Percentiles rank a stretch among this genome's conserved stretches.
These are phyloP conservation scores for Corrigiola litoralis DNA, from an alignment of 179 eudicot species.

Conservation along the genomic window DNA sequence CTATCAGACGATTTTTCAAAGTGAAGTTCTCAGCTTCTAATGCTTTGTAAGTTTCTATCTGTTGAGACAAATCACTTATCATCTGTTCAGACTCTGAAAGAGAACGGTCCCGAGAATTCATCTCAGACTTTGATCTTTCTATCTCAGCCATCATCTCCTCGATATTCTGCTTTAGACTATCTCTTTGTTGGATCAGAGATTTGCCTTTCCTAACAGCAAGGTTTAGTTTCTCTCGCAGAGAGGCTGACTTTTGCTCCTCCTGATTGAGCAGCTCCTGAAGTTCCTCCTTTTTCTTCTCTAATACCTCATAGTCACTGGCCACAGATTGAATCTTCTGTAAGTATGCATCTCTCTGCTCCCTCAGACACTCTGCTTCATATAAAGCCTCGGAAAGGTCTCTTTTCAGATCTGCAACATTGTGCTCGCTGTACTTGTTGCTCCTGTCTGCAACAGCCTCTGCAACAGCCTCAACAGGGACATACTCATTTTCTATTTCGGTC, in stretches of 20 bases:
- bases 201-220: constrained; percentile 94
- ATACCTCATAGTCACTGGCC: constrained; percentile 43
- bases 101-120: constrained; percentile 41
- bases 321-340: constrained; percentile 48
- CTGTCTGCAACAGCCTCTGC: no score
- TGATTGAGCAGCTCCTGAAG: constrained; percentile 61
- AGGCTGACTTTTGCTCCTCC: constrained; percentile 86
- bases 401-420: constrained; percentile 32
- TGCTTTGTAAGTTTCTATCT: constrained; percentile 42
- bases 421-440: constrained; percentile 35
- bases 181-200: constrained; percentile 85
- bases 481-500: constrained; percentile 21
- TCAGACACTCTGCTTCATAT: constrained; percentile 43
- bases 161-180: constrained; percentile 68
- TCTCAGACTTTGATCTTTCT: constrained; percentile 51
- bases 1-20: constrained; percentile 53
- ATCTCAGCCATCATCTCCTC: constrained; percentile 60
- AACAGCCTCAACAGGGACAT: no score
- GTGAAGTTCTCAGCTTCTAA: constrained; percentile 49
- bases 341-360: constrained; percentile 54
- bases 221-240: constrained; percentile 87
- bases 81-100: constrained; percentile 51
- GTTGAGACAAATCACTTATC: constrained; percentile 41
- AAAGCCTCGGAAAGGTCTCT: constrained; percentile 54
- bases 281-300: constrained; percentile 39